Base-by-base conservation (phyloP, 371 early-diverging fungal genomes). In the Lichtheimia corymbifera region DNA sequence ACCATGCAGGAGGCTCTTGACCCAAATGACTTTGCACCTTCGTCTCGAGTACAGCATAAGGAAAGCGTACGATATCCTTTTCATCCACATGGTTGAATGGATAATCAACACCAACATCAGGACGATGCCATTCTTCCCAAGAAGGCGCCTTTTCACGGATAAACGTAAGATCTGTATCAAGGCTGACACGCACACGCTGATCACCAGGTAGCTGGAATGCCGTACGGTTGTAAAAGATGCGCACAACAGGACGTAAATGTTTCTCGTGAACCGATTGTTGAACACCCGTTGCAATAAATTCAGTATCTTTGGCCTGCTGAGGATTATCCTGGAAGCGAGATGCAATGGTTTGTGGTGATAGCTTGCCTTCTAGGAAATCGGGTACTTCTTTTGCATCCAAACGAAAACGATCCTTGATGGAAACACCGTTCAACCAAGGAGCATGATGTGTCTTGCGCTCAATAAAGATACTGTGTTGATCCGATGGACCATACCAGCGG, bases 401-500 rank as follows among this genome's bases (percentile, higher is more conserved):
- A 62, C 79, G 77, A 67, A 85, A 83, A 1, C 86, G 81, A 61
- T 85, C 84, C 61, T 81, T 83, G 25, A 79, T 95, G 50, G 92
- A 91, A 58, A 87, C 91, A 65, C 97, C 97, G 42, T 98, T 97
- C 41, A 97, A 91, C 97, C 98, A 98, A 62, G 93, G 93, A 73
- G 98, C 77, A 62, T 93, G 94, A 74, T 99, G 99, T 1, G 96
- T 97, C 80, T 99, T 99, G 61, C 99, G 91, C 82, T 99, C 99
- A 49, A 99, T 88, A 83, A 96, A 99, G 27, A 98, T 91, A 17
- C 50, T 63, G 5, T 63, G 59, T 59, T 74, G 70, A 14, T 70
- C 64, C 70, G 83, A 81, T 51, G 89, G 86, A 42, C 94, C 95
- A 71, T 98, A 98, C 98, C 98, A 99, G 47, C 98, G 83, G 60